These are phyloP conservation scores for Xylaria multiplex DNA, from an alignment of 2,329 filamentous ascomycete species.

Conservation along the genomic window DNA sequence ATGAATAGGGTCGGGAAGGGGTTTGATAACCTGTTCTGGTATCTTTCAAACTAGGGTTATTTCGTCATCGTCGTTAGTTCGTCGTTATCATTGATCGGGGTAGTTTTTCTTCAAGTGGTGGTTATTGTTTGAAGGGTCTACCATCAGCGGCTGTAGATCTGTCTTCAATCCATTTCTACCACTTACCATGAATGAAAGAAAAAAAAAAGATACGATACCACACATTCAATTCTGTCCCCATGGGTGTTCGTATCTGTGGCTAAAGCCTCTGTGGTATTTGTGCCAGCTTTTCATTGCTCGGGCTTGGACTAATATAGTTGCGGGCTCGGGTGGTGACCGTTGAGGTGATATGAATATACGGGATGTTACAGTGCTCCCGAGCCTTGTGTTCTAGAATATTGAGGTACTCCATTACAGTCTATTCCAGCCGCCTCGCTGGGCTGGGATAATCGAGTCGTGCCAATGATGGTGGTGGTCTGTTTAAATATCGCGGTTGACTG, in stretches of 20 bases:
- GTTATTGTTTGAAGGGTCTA: slow-evolving; percentile 1
- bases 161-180: slow-evolving; percentile 18
- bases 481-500: too few species aligned
- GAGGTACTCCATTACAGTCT: too few species aligned
- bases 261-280: not conserved
- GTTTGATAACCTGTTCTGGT: slow-evolving; percentile 33
- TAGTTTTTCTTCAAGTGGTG: slow-evolving; percentile 20
- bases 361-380: too few species aligned
- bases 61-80: slow-evolving; percentile 27
- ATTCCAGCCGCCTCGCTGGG: too few species aligned
- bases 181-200: slow-evolving; percentile 22
- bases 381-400: too few species aligned
- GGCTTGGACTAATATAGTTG: too few species aligned
- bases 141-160: slow-evolving; percentile 18
- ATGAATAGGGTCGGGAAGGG: slow-evolving; percentile 24
- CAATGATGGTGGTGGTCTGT: too few species aligned
- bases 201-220: slow-evolving; percentile 30
- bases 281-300: not conserved
- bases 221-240: not conserved
- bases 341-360: slow-evolving; percentile 7
- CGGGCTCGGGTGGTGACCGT: not conserved
- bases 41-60: slow-evolving; percentile 8
- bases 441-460: too few species aligned
- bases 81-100: slow-evolving; percentile 19
- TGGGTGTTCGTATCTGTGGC: slow-evolving; percentile 1